Evolutionary conservation across 2,329 filamentous ascomycete genomes (phyloP).

Genomic region (Cladosporium cucumerinum): DNA sequence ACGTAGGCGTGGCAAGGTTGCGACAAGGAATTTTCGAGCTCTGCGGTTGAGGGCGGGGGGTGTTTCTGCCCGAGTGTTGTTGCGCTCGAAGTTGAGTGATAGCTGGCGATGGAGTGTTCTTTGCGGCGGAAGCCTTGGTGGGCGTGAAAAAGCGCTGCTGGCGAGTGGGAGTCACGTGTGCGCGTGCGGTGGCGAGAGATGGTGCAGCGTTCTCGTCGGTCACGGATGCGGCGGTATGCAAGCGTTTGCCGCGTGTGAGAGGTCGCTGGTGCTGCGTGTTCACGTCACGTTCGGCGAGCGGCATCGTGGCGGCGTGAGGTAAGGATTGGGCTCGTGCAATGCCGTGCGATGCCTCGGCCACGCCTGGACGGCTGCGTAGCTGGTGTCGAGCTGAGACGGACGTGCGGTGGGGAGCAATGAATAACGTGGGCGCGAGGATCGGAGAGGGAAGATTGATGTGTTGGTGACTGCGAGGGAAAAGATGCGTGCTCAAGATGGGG

Average conservation of each 20-base stretch:
- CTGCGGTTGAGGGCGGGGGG: constrained; percentile 17
- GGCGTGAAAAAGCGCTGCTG: constrained; percentile 24
- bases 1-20: constrained; percentile 8
- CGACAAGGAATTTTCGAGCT: constrained; percentile 34
- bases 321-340: not conserved
- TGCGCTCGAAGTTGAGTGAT: constrained; percentile 1
- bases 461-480: not conserved
- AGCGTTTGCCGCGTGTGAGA: constrained; percentile 19
- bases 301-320: constrained; percentile 18
- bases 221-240: constrained; percentile 11
- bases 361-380: not conserved
- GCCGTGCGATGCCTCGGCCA: not conserved
- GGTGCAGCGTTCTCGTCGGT: constrained; percentile 20
- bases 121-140: constrained; percentile 30
- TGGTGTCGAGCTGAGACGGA: not conserved
- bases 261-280: constrained; percentile 22
- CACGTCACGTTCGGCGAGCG: constrained; percentile 26
- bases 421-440: not conserved
- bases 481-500: not conserved
- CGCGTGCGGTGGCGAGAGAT: not conserved
- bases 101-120: constrained; percentile 18
- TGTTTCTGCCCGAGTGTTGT: constrained; percentile 5
- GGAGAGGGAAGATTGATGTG: not conserved
- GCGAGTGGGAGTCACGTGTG: constrained; percentile 4
- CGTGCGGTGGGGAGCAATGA: not conserved